Evolutionary conservation across 352 stramenopile genomes (phyloP).

Genomic region (Pythium utonaiense): DNA sequence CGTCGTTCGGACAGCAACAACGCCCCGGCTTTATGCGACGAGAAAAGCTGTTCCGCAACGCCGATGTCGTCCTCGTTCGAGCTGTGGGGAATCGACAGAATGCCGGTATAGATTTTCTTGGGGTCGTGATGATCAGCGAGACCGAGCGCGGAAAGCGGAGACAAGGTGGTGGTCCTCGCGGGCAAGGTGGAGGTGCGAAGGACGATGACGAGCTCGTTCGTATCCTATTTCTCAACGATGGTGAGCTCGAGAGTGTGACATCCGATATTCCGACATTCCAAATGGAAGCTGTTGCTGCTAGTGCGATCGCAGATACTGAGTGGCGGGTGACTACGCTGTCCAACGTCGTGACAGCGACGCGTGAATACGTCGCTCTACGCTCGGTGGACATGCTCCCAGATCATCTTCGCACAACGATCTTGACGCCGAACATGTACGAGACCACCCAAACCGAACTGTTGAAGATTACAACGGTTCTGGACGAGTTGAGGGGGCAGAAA

Average conservation of each 20-base stretch:
- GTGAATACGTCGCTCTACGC: slow-evolving; percentile 79
- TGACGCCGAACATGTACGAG: slow-evolving; percentile 78
- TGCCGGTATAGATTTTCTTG: slow-evolving; percentile 62
- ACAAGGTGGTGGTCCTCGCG: slow-evolving; percentile 25
- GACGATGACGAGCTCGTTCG: slow-evolving; percentile 68
- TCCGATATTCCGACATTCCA: slow-evolving; percentile 57
- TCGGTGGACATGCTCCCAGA: slow-evolving; percentile 83
- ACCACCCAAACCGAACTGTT: slow-evolving; percentile 75
- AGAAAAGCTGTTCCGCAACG: slow-evolving; percentile 73
- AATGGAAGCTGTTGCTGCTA: slow-evolving; percentile 58
- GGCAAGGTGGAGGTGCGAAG: slow-evolving; percentile 29
- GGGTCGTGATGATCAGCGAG: slow-evolving; percentile 74
- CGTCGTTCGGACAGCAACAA: slow-evolving; percentile 19
- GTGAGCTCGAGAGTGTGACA: slow-evolving; percentile 68
- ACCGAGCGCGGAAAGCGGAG: slow-evolving; percentile 53
- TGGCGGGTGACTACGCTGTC: slow-evolving; percentile 74
- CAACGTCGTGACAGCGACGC: slow-evolving; percentile 75
- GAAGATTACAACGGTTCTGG: slow-evolving; percentile 55
- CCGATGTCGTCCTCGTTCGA: slow-evolving; percentile 69
- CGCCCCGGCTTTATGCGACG: slow-evolving; percentile 22
- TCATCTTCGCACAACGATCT: slow-evolving; percentile 72
- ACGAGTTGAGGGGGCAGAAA: slow-evolving; percentile 45
- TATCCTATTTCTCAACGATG: slow-evolving; percentile 78
- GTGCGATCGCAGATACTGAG: slow-evolving; percentile 62
- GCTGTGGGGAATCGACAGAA: slow-evolving; percentile 30